Conservation (phyloP, 1,284 basidiomycete genomes). For the Ustanciosporium gigantosporum region DNA sequence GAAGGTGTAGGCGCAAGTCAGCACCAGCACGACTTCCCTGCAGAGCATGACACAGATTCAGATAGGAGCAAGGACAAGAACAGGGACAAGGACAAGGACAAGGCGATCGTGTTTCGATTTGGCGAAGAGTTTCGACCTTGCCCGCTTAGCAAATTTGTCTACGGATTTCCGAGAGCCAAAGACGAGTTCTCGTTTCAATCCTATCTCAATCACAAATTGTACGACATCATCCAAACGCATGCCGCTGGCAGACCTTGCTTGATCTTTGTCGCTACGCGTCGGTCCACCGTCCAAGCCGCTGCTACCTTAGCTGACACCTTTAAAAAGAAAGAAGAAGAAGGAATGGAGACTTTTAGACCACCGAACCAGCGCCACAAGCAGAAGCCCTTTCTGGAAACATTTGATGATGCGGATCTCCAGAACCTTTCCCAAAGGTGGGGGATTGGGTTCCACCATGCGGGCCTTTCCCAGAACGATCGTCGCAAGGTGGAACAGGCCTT, state of each 20-base stretch:
- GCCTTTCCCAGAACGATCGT: constrained; percentile 74
- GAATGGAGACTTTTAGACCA: too few relatives aligned
- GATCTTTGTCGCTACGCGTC: constrained; percentile 50
- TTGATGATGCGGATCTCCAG: constrained; percentile 34
- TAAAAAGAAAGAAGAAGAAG: constrained; percentile 20
- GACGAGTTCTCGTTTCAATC: constrained; percentile 81
- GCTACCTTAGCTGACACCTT: constrained; percentile 74
- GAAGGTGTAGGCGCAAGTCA: too few relatives aligned
- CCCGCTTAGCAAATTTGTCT: constrained; percentile 48
- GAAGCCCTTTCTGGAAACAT: background rate
- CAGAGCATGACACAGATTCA: too few relatives aligned
- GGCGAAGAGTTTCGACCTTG: constrained; percentile 51
- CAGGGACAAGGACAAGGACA: background rate
- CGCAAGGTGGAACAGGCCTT: constrained; percentile 73
- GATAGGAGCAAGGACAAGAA: too few relatives aligned
- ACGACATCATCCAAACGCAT: constrained; percentile 58
- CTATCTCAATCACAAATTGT: constrained; percentile 77
- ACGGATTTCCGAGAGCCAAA: constrained; percentile 63
- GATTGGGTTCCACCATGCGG: constrained; percentile 85
- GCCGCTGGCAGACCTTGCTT: constrained; percentile 36
- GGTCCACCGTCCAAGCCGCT: constrained; percentile 70
- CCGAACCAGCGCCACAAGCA: background rate
- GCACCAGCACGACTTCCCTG: background rate
- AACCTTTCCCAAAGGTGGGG: constrained; percentile 63
- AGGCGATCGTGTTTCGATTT: constrained; percentile 39